These are phyloP conservation scores for Penicillium palitans DNA, from an alignment of 2,329 filamentous ascomycete genomes.

Conservation along the genomic window DNA sequence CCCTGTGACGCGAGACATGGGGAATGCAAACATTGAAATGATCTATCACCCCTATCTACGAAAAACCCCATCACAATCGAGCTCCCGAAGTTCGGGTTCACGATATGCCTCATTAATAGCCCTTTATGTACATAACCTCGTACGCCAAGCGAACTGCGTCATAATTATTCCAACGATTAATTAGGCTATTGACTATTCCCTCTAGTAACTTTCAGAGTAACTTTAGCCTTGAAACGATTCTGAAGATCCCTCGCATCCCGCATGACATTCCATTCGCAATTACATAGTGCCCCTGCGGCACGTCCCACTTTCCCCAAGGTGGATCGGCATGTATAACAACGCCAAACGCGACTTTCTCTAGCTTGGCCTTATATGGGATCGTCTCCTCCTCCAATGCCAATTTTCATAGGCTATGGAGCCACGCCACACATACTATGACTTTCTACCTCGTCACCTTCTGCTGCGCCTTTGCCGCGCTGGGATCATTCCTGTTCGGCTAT, in stretches of 20 bases:
- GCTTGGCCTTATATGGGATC: constrained; percentile 6
- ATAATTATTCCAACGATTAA: not conserved
- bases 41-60: not conserved
- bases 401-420: constrained; percentile 11
- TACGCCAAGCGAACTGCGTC: not conserved
- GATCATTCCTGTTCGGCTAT: constrained; percentile 53
- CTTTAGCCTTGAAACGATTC: not conserved
- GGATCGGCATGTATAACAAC: constrained; percentile 20
- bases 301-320: constrained; percentile 21
- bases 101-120: not conserved
- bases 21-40: constrained; percentile 17
- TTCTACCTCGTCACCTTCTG: constrained; percentile 35
- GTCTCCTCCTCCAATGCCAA: not conserved
- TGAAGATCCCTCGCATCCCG: constrained; percentile 19
- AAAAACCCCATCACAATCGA: not conserved
- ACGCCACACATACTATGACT: constrained; percentile 26
- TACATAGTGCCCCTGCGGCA: constrained; percentile 17
- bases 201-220: not conserved
- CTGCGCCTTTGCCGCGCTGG: constrained; percentile 48
- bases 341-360: constrained; percentile 11
- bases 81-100: not conserved
- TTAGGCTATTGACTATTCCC: not conserved
- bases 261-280: constrained; percentile 18
- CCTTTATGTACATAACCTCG: not conserved
- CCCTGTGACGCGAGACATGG: constrained; percentile 23